Evolutionary conservation across 2,329 filamentous ascomycete species (phyloP), one percentile per base, ranked within the genome.

Genomic region (Penicillium sp.): DNA sequence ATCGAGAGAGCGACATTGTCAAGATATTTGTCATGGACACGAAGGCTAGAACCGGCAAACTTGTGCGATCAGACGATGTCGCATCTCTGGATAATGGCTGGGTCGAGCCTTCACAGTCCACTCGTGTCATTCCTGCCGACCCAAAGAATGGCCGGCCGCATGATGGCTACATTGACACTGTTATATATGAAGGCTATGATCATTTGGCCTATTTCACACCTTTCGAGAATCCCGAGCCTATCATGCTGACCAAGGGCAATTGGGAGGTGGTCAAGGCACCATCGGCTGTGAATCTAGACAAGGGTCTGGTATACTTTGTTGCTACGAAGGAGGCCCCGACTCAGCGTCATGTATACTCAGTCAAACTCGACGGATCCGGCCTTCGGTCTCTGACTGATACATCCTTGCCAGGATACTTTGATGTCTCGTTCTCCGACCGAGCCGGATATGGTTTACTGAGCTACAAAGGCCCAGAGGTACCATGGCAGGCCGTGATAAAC

Each of bases 131-230:
- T 54, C 94, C 94, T 2, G 90, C 91, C 3, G 91, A 97, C 70
- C 83, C 89, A 21, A 72, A 77, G 10, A 91, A 90, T 58, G 90
- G 90, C 13, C 86, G 92, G 21, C 80, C 84, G 2, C 75, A 93
- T 5, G 92, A 97, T 72, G 94, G 94, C 21, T 99, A 99, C 67
- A 87, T 99, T 58, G 94, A 99, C 72, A 92, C 89, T 0, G 79
- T 97, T 55, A 89, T 97, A 52, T 81, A 95, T 67, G 84, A 96
- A 18, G 88, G 92, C 52, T 91, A 90, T 64, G 91, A 97, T 64
- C 94, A 99, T 66, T 78, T 99, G 47, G 94, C 89, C 0, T 97
- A 97, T 75, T 99, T 97, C 70, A 87, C 88, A 0, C 93, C 94
- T 2, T 75, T 97, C 49, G 90, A 97, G 64, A 92, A 87, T 63